Conservation (phyloP, 2,329 filamentous ascomycete genomes). For the Botrytis hyacinthi region DNA sequence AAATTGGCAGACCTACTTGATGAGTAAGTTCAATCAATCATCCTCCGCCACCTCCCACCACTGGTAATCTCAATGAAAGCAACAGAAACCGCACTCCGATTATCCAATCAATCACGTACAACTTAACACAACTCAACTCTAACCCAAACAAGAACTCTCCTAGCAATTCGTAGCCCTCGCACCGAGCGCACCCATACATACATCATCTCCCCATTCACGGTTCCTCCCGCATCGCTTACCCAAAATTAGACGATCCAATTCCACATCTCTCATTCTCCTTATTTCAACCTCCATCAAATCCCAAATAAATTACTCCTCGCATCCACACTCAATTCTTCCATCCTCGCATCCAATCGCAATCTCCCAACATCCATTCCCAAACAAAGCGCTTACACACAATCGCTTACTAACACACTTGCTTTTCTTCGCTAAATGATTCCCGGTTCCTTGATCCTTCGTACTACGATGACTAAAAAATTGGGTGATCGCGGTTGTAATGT, state of each 20-base stretch:
- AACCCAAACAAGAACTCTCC: background rate
- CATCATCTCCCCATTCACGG: background rate
- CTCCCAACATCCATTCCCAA: background rate
- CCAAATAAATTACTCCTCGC: background rate
- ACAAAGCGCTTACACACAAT: background rate
- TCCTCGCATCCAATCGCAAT: background rate
- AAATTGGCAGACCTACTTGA: background rate
- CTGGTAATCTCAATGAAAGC: background rate
- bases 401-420: background rate
- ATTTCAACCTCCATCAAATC: too few relatives aligned
- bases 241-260: background rate
- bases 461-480: background rate
- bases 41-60: background rate
- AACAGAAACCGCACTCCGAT: background rate
- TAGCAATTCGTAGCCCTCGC: background rate
- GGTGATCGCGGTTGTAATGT: background rate
- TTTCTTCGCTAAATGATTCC: background rate
- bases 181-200: too few relatives aligned
- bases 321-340: too few relatives aligned
- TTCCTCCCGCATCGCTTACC: background rate
- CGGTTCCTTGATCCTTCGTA: background rate
- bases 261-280: background rate
- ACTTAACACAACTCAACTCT: background rate
- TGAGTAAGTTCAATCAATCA: background rate
- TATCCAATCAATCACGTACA: background rate